A percentile compares a stretch with the other conserved stretches of the same genome.
Conservation (phyloP, 306 rosid species). For the Pyrus communis region DNA sequence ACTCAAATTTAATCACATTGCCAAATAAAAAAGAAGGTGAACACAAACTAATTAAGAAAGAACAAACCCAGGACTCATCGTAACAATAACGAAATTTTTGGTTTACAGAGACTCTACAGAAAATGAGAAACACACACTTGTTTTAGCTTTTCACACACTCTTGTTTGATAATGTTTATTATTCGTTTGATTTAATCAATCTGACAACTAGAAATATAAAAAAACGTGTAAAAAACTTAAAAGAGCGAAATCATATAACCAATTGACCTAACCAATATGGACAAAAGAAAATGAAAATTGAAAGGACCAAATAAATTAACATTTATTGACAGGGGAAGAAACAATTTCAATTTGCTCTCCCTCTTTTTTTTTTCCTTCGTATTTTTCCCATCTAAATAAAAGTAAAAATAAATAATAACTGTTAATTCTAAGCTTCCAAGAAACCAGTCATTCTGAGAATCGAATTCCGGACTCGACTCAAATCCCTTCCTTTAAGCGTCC, state of each 20-base stretch:
- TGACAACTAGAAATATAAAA: no score
- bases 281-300: not conserved
- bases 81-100: not conserved
- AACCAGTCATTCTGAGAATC: constrained; percentile 83
- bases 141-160: no score
- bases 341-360: not conserved
- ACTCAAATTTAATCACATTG: no score
- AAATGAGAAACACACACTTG: no score
- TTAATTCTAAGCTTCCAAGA: constrained; percentile 44
- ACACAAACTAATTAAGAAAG: no score
- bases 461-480: constrained; percentile 79
- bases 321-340: not conserved
- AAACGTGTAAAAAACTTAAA: no score
- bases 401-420: not conserved
- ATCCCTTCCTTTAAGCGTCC: constrained; percentile 87
- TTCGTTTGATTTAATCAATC: no score
- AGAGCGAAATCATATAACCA: no score
- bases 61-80: not conserved
- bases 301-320: not conserved
- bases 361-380: not conserved
- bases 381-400: not conserved
- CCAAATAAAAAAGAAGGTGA: no score
- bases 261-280: no score
- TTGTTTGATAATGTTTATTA: no score
- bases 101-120: no score